A percentile compares a stretch with the other conserved stretches of the same genome.
phyloP scores from a whole-genome alignment of 163 green algal genomes.

The Coccomyxa subellipsoidea region DNA sequence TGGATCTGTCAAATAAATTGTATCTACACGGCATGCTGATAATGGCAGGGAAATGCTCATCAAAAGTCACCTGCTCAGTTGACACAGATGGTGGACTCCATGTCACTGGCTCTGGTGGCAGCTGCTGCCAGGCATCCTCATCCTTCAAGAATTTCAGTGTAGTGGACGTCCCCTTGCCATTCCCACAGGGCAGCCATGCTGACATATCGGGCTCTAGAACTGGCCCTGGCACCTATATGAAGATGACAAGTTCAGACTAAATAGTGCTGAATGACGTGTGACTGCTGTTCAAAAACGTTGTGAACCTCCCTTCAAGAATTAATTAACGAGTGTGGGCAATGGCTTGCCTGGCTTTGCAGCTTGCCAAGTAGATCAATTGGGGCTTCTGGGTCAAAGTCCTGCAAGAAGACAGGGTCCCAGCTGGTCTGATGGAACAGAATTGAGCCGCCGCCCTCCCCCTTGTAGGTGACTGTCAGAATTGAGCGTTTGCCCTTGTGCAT shows the following conservation, averaged over 20 bases:
- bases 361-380: background rate
- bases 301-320: background rate
- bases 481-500: background rate
- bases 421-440: constrained; percentile 7
- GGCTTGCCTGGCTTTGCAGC: background rate
- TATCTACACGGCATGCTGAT: no score
- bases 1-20: no score
- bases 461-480: constrained; percentile 7
- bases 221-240: background rate
- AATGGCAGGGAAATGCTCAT: background rate
- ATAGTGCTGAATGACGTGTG: no score
- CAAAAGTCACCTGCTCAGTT: background rate
- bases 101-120: background rate
- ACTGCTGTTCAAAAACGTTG: background rate
- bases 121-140: background rate
- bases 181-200: background rate
- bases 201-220: background rate
- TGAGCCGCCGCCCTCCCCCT: background rate
- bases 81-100: background rate
- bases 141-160: background rate
- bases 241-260: no score
- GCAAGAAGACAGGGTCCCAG: constrained; percentile 7
- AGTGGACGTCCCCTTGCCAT: background rate
- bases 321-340: background rate
- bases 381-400: background rate